Evolutionary conservation across 257 asterid species (phyloP).

Genomic region (Nicotiana sylvestris): DNA sequence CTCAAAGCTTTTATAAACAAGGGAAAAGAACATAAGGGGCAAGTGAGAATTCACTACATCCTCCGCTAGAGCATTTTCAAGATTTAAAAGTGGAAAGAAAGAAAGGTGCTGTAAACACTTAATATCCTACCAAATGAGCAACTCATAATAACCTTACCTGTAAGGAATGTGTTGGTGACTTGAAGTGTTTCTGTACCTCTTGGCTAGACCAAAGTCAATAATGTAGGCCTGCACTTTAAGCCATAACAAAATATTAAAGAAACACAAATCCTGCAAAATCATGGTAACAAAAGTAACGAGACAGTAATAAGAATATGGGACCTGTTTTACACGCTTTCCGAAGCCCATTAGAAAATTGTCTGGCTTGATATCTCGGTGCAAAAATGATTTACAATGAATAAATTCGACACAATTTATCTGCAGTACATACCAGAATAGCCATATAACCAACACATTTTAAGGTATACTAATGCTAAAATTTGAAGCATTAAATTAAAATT

Average conservation of each 20-base stretch:
- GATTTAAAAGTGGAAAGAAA: no score
- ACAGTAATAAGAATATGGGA: constrained; percentile 10
- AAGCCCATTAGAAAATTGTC: constrained; percentile 95
- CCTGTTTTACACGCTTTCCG: constrained; percentile 94
- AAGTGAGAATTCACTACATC: no score
- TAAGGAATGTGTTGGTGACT: constrained; percentile 79
- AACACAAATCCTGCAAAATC: not conserved
- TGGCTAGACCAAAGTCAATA: constrained; percentile 90
- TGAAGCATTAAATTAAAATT: constrained; percentile 3
- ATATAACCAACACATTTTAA: not conserved
- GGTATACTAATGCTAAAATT: not conserved
- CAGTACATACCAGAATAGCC: not conserved
- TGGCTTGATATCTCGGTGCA: constrained; percentile 91
- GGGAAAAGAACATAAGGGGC: no score
- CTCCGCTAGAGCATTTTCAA: no score
- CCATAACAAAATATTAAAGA: not conserved
- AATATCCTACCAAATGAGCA: not conserved
- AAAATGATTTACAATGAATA: constrained; percentile 77
- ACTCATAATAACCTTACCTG: constrained; percentile 37
- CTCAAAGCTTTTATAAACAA: no score
- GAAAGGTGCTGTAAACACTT: no score
- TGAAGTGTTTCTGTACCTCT: constrained; percentile 74
- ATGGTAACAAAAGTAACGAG: not conserved
- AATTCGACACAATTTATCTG: constrained; percentile 92
- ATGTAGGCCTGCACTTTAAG: constrained; percentile 54